Base-by-base conservation (phyloP, 2,329 filamentous ascomycete species). In the Cercospora beticola region DNA sequence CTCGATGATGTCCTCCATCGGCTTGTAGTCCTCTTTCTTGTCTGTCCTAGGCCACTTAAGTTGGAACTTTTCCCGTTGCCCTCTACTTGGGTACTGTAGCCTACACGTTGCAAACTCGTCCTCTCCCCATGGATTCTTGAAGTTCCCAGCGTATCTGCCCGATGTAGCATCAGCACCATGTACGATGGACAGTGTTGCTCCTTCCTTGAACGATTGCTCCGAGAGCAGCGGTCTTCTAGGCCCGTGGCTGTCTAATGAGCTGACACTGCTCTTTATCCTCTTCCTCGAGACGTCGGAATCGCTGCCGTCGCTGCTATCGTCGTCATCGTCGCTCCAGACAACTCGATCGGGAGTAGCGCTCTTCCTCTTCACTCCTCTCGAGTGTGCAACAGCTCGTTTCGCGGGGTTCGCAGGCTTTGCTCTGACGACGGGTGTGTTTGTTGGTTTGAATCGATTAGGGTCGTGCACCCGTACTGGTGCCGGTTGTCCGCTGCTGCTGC, bases 31-130 rank as follows among this genome's bases (percentile, higher is more conserved):
- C 71, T 89, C 86, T 75, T 66, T 69, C 75, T 65, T 69, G 72
- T 96, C 92, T 71, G 90, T 70, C 61, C 74, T 74, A 26, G 92
- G 92, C 76, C 88, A 88, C 30, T 94, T 90, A 9, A 95, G 86
- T 74, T 94, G 87, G 76, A 92, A 93, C 73, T 89, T 67, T 66
- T 79, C 77, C 43, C 66, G 66, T 5, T 70, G 69, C 33, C 71
- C 71, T 70, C 85, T 83, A 78, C 92, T 94, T 9, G 95, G 94
- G 79, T 98, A 98, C 79, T 95, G 92, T 73, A 98, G 82, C 76
- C 89, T 83, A 21, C 83, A 79, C 59, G 82, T 80, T 12, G 79
- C 78, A 57, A 78, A 78, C 52, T 79, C 82, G 14, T 76, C 72
- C 21, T 75, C 68, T 12, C 82, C 81, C 26, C 83, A 85, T 28